Evolutionary conservation across 2,329 filamentous ascomycete genomes (phyloP).

Genomic region (Aspergillus viridinutans): DNA sequence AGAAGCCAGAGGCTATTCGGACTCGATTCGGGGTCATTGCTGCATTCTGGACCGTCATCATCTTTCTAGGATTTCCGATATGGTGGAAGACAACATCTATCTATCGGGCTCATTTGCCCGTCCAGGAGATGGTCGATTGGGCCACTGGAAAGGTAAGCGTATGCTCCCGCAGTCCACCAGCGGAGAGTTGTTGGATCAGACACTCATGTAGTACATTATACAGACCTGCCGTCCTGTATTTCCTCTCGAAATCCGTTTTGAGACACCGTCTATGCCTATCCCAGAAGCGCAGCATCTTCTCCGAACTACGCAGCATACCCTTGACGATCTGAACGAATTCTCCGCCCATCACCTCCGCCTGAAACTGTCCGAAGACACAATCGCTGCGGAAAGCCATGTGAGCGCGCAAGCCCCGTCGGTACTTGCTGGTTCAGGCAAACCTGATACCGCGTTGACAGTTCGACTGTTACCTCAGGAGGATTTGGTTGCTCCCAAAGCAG

Average conservation of each 20-base stretch:
- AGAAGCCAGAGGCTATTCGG: slow-evolving; percentile 65
- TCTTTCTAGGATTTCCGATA: slow-evolving; percentile 80
- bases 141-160: slow-evolving; percentile 74
- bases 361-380: slow-evolving; percentile 49
- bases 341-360: slow-evolving; percentile 77
- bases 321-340: slow-evolving; percentile 85
- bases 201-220: slow-evolving; percentile 5
- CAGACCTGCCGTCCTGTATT: slow-evolving; percentile 86
- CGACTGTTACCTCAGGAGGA: slow-evolving; percentile 56
- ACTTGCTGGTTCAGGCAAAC: slow-evolving; percentile 16
- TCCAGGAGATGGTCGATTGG: slow-evolving; percentile 86
- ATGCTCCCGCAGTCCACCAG: not conserved
- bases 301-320: slow-evolving; percentile 74
- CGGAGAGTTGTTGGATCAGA: not conserved
- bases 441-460: slow-evolving; percentile 62
- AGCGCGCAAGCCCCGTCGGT: slow-evolving; percentile 4
- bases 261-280: slow-evolving; percentile 61
- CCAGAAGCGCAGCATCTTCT: slow-evolving; percentile 69
- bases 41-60: slow-evolving; percentile 85
- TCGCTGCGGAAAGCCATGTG: slow-evolving; percentile 5
- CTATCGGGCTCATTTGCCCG: slow-evolving; percentile 76
- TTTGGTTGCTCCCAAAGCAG: slow-evolving; percentile 52
- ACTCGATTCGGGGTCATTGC: slow-evolving; percentile 71
- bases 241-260: slow-evolving; percentile 74
- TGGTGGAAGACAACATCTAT: slow-evolving; percentile 97